Conservation (phyloP, 2,329 filamentous ascomycete species). For the Didymella keratinophila region DNA sequence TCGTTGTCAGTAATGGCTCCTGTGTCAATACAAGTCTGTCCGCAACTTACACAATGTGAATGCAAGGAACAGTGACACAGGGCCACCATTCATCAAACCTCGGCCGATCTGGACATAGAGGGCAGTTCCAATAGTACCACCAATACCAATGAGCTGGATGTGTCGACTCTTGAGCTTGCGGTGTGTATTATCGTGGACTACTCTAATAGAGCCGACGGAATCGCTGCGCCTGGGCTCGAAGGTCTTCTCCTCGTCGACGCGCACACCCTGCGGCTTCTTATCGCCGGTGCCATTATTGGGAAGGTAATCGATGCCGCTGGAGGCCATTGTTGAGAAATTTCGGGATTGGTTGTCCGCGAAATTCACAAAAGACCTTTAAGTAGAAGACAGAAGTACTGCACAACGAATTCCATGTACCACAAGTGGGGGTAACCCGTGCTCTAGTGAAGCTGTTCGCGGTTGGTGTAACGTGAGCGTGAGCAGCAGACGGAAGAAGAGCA, state of each 20-base stretch:
- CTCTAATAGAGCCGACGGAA: slow-evolving; percentile 37
- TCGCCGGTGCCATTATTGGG: slow-evolving; percentile 20
- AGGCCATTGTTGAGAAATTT: slow-evolving; percentile 41
- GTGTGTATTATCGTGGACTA: slow-evolving; percentile 52
- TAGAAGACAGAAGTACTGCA: slow-evolving; percentile 47
- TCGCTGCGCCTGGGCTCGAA: slow-evolving; percentile 37
- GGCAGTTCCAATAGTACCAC: slow-evolving; percentile 58
- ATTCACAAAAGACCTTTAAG: slow-evolving; percentile 45
- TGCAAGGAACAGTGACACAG: slow-evolving; percentile 56
- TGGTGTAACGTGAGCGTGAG: slow-evolving; percentile 17
- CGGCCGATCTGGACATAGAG: slow-evolving; percentile 58
- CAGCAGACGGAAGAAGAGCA: slow-evolving; percentile 25
- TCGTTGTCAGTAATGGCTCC: neutral
- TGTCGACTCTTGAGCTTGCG: slow-evolving; percentile 57
- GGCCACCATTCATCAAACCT: slow-evolving; percentile 57
- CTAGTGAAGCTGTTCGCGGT: slow-evolving; percentile 20
- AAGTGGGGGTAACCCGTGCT: slow-evolving; percentile 9
- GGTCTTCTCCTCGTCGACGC: slow-evolving; percentile 40
- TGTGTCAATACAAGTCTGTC: neutral
- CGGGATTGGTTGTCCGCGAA: slow-evolving; percentile 8
- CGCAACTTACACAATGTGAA: slow-evolving; percentile 53
- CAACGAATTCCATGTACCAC: slow-evolving; percentile 44
- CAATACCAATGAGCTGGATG: slow-evolving; percentile 58
- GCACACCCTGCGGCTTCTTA: slow-evolving; percentile 22
- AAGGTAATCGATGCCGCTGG: slow-evolving; percentile 44